Base-by-base conservation (phyloP, 2,329 filamentous ascomycete genomes). In the Teratosphaeria pseudoeucalypti region DNA sequence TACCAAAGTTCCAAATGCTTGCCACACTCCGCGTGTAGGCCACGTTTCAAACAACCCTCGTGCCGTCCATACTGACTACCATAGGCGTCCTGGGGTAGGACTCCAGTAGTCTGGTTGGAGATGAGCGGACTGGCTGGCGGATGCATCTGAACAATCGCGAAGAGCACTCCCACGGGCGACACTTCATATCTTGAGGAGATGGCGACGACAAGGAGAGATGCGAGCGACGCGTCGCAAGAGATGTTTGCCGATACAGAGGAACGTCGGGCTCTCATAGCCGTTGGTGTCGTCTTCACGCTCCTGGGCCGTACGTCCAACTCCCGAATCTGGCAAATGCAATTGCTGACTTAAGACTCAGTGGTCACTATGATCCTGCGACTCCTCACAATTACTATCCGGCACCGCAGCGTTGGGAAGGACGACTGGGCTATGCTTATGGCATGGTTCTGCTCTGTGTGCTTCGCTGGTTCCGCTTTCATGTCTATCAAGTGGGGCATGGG, bases 401-500 rank as follows among this genome's bases (percentile, higher is more conserved):
- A 61, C 27, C 60, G 65, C 32, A 61, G 58, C 27, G 58, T 62
- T 7, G 64, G 66, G 10, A 60, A 63, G 16, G 66, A 67, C 54
- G 66, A 67, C 39, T 61, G 59, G 34, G 58, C 62, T 6, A 65
- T 66, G 59, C 60, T 65, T 10, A 52, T 60, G 14, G 66, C 63
- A 19, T 67, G 62, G 52, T 43, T 55, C 6, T 64, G 58, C 34
- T 63, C 64, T 11, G 56, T 63, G 14, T 63, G 56, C 2, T 67
- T 64, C 57, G 60, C 62, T 16, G 59, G 58, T 49, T 60, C 61
- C 29, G 60, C 62, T 2, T 65, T 61, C 52, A 58, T 64, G 11
- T 63, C 63, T 23, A 59, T 66, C 6, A 54, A 65, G 11, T 67
- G 66, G 64, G 66, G 64, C 14, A 61, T 65, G n/a, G 66, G 66